Base-by-base conservation (phyloP, 2,329 filamentous ascomycete species). In the Xylaria sp. region DNA sequence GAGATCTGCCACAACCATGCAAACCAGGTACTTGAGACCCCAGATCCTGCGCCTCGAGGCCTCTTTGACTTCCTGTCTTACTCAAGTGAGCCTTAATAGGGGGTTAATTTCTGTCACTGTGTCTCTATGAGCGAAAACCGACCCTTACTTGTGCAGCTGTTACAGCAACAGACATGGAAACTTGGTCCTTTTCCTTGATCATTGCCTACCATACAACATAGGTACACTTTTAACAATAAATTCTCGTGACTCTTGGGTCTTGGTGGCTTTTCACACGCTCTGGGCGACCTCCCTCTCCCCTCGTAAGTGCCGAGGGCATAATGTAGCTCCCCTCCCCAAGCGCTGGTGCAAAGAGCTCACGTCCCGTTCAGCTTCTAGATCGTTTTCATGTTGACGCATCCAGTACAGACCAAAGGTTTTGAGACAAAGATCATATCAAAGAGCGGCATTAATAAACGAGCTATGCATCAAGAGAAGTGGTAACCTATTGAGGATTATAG, bases 1-100 rank as follows among this genome's bases (percentile, higher is more conserved):
- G 46, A 60, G 59, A 65, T 65, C 66, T 60, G 63, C 50, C 69
- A 65, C 66, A 57, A 37, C 66, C 63, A 46, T 58, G 28, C 56
- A 46, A 62, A 37, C 51, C 60, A 66, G 63, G 65, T 69, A 58
- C 46, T 63, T 59, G 66, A 69, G 31, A 34, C 46, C 54, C 55
- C 34, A 57, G 63, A 58, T 7, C 54, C 63, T 48, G 41, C 15
- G 46, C 51, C 28, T 18, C 58, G 59, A 46, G 46, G 51, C 37
- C 55, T 18, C 55, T 28, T 20, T 65, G 20, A 60, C 50, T 52
- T 65, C 25, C 52, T n/a, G 44, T 50, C 28, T 39, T 13, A 13
- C 4, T 25, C 48, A 5, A 23, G 55, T 48, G 48, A 31, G 23
- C 34, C 34, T 37, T 37, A 10, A 56, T 28, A 7, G 46, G 50